Evolutionary conservation across 768 basidiomycete genomes (phyloP), one percentile per base, ranked within the genome.

Genomic region (Xerocomus potaroensis): DNA sequence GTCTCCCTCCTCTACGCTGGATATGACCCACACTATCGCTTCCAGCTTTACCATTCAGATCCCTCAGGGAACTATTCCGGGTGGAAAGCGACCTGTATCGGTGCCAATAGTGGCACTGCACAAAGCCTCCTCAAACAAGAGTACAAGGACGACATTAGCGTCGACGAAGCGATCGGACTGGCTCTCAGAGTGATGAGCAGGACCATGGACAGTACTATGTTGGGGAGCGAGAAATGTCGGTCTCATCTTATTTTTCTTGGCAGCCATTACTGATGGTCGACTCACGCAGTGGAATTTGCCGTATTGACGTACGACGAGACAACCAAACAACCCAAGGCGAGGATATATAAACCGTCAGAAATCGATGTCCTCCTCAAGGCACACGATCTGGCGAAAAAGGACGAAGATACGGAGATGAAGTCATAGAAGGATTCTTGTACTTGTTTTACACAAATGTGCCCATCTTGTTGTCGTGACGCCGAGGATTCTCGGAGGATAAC

Each of bases 61-160:
- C 96, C 95, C 3, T 95, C 92, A 36, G 96, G 96, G 10, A 99
- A 98, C 70, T 99, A 97, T 69, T 89, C 87, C 0, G 95, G 95
- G 11, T 97, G 94, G 87, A 98, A 97, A 69, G 96, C 95, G 34
- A 96, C 94, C 11, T 96, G 91, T 66, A 91, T 99, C 56, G 95
- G 96, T n/a, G 90, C 94, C 7, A 99, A 98, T 73, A 96, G 89
- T 65, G 89, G 92, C 32, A 96, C 93, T 1, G 94, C 94, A 16
- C 91, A 94, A 67, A 91, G 88, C 58, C 71, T 98, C 53, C 72
- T 99, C 55, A 94, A 97, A 73, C 95, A 99, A 69, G 96, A 99
- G 67, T 98, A 97, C 72, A 94, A 96, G 67, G 96, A 98, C 55
- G 91, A 91, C 47, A 85, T 98, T 45, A 73, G 76, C 11, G 78